Percentiles rank a stretch among this genome's conserved stretches.
Conservation (phyloP, 2,329 filamentous ascomycete species). For the Macroventuria anomochaeta region DNA sequence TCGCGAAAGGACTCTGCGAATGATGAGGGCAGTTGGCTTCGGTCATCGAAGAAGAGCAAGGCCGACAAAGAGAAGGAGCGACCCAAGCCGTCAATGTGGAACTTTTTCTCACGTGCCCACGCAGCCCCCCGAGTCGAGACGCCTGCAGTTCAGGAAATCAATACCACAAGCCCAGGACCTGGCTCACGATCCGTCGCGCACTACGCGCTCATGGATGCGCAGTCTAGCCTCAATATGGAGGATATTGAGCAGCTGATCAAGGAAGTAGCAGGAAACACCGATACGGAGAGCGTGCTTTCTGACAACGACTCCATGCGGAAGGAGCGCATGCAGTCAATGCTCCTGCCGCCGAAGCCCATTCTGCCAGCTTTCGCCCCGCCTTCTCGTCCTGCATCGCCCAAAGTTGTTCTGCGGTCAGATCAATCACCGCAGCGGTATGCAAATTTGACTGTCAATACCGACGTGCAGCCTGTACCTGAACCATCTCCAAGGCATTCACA, state of each 20-base stretch:
- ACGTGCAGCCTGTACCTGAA: slow-evolving; percentile 16
- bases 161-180: slow-evolving; percentile 42
- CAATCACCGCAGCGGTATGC: slow-evolving; percentile 24
- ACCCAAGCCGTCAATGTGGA: slow-evolving; percentile 58
- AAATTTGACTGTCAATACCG: slow-evolving; percentile 32
- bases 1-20: slow-evolving; percentile 35
- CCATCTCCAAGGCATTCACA: slow-evolving; percentile 25
- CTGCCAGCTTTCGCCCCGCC: slow-evolving; percentile 37
- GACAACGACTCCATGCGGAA: slow-evolving; percentile 33
- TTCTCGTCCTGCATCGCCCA: slow-evolving; percentile 46
- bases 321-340: slow-evolving; percentile 48
- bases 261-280: slow-evolving; percentile 47
- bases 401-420: slow-evolving; percentile 41
- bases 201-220: slow-evolving; percentile 63
- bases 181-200: slow-evolving; percentile 59
- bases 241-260: slow-evolving; percentile 57
- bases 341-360: slow-evolving; percentile 47
- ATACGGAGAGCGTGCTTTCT: slow-evolving; percentile 27
- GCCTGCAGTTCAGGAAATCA: slow-evolving; percentile 47
- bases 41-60: slow-evolving; percentile 40
- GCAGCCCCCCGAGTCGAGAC: slow-evolving; percentile 48
- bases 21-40: slow-evolving; percentile 50
- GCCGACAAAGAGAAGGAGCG: slow-evolving; percentile 36
- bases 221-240: slow-evolving; percentile 52
- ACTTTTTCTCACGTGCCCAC: slow-evolving; percentile 63